Base-by-base conservation (phyloP, 495 filamentous ascomycete genomes). In the Neurospora sp. region DNA sequence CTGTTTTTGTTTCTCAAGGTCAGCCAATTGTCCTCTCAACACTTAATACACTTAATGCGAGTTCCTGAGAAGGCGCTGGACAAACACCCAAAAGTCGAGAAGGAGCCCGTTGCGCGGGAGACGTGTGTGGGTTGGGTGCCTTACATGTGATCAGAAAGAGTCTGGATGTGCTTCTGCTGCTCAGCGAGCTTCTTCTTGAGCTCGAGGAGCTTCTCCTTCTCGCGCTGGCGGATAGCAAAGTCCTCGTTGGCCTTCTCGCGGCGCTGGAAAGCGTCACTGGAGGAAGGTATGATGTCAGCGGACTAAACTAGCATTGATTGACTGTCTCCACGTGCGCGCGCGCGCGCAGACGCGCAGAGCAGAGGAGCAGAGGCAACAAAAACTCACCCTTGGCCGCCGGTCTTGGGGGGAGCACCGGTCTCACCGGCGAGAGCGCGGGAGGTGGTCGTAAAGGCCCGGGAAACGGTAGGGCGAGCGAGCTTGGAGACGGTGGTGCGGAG, bases 181-280 rank as follows among this genome's bases (percentile, higher is more conserved):
- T 91, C 88, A 72, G 79, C 74, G 75, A 99, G 88, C 87, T 94
- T 96, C 80, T 90, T 88, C 83, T 88, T 90, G 73, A 98, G 88
- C 78, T 84, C 82, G 27, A 91, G 79, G 70, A 89, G 89, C 92
- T 97, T 97, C 84, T 91, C 88, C 81, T 88, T 85, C 88, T 99
- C 96, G 78, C 92, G 90, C 85, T 92, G 85, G 70, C 88, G 85
- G 83, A 99, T 92, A 85, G 92, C 91, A 75, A 87, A 87, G 79
- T 92, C 89, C 84, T 99, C 96, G 79, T 86, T 87, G 73, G 95
- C 95, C 75, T 90, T 90, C 84, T 99, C 96, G 76, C 96, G 93
- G 80, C 90, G 89, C 80, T 91, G 91, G 88, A 97, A 99, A 69
- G 91, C 86, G 80, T 99, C 96, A 73, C 94, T 95, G 74, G 48